Evolutionary conservation across 441 rosid species (phyloP), one percentile per base, ranked within the genome.

Genomic region (Pelargonium myrrhifolium): DNA sequence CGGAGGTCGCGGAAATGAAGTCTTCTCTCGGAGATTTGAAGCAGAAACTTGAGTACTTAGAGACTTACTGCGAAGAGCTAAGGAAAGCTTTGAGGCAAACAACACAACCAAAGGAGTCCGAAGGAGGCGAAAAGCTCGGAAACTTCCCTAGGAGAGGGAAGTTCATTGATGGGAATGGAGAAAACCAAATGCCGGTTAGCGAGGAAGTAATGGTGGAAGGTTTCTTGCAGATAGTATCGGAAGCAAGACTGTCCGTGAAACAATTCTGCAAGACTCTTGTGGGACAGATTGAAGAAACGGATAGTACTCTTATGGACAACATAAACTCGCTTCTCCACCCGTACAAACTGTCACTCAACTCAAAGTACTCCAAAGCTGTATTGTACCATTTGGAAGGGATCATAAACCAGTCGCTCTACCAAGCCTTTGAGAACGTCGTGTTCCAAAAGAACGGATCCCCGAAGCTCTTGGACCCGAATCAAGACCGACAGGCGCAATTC

Each of bases 131-230:
- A n/a, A n/a, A n/a, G n/a, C n/a, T n/a, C n/a, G n/a, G n/a, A n/a
- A n/a, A n/a, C n/a, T n/a, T n/a, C n/a, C n/a, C n/a, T n/a, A 73
- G 71, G 1, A 79, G 39, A 40, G 83, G 77, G 59, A 77, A 60
- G 40, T 20, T 64, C 74, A n/a, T n/a, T n/a, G n/a, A n/a, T n/a
- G n/a, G n/a, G n/a, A n/a, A n/a, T n/a, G n/a, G n/a, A n/a, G n/a
- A n/a, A n/a, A n/a, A n/a, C n/a, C n/a, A n/a, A n/a, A 86, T 89
- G 88, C 94, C 96, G 1, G 96, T 93, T n/a, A 87, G 79, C 53
- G 93, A 89, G 66, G 96, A 93, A 42, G 95, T 80, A 62, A 89
- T 89, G 96, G 87, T 83, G 39, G 99, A 91, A 71, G 93, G 89
- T 3, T 93, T 93, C 80, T 78, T 91, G 78, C 97, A 93, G 82